Evolutionary conservation across 306 rosid species (phyloP), one percentile per base, ranked within the genome.

Genomic region (Cicer yamashitae): DNA sequence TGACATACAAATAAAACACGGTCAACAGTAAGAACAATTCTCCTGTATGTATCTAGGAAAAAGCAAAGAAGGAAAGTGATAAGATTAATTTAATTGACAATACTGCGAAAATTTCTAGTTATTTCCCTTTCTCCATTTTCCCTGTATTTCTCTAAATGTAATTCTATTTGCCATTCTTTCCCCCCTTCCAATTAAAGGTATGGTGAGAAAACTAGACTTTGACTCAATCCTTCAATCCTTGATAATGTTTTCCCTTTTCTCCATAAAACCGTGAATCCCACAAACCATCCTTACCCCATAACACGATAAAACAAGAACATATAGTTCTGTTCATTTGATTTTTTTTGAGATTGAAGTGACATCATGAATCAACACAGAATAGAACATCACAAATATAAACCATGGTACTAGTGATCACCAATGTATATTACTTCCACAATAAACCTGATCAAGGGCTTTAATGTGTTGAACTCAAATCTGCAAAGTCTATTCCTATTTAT

Each of bases 391-490:
- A 41, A 40, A 39, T 20, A 57, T 53, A 54, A 56, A 18, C 67
- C 25, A 17, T 12, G n/a, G 50, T 10, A 47, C 8, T n/a, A 45
- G 15, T 53, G 47, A 39, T 79, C 44, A 54, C 39, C 51, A 75
- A 44, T 22, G 53, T 58, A 76, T 11, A 6, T 53, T 44, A 61
- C 13, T 57, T 18, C 1, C 7, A 38, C 2, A n/a, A 60, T 39
- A 53, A 40, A 72, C 22, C 43, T 47, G 3, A 74, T 46, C 71
- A 48, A 59, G 52, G 70, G 18, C 52, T 54, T 67, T 64, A 70
- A 62, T 47, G 22, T 43, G 54, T 37, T 54, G 41, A 30, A 30
- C 37, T 30, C 37, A 0, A 44, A 54, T 13, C 41, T 48, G 50
- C 15, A 46, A 12, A 39, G 47, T 51, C 64, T 6, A 7, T 45